A percentile compares a stretch with the other conserved stretches of the same genome.
Evolutionary conservation across 345 rosid genomes (phyloP).

Genomic region (Salix udensis): DNA sequence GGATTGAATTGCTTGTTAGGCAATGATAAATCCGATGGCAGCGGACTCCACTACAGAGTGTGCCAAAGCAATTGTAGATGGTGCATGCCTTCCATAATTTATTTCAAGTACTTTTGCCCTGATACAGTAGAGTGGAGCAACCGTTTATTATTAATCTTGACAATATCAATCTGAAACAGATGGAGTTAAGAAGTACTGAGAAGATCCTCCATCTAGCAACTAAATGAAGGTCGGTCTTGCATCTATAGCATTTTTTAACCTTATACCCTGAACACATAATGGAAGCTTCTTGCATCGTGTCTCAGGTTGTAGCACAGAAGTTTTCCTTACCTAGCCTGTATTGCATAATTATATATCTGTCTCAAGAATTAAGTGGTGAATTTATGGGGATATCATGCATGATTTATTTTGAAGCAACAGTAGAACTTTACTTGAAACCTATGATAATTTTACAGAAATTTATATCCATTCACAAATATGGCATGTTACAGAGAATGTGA

Average conservation of each 20-base stretch:
- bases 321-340: no score
- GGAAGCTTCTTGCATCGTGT: conserved; percentile 5
- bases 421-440: no score
- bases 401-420: no score
- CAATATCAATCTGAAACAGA: conserved; percentile 4
- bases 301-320: no score
- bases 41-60: background rate
- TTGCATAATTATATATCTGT: no score
- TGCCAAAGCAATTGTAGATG: conserved; percentile 6
- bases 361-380: no score
- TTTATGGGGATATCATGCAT: no score
- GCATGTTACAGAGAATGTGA: no score
- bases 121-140: conserved; percentile 8
- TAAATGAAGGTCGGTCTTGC: background rate
- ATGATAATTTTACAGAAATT: no score
- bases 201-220: background rate
- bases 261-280: background rate
- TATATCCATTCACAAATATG: no score
- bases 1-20: conserved; percentile 4
- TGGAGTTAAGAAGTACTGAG: background rate
- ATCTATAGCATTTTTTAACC: background rate
- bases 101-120: conserved; percentile 2
- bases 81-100: conserved; percentile 13
- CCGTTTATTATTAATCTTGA: conserved; percentile 2
- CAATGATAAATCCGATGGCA: background rate